Percentiles rank a stretch among this genome's conserved stretches.
Conservation (phyloP, 257 asterid species). For the Solanum piurae region DNA sequence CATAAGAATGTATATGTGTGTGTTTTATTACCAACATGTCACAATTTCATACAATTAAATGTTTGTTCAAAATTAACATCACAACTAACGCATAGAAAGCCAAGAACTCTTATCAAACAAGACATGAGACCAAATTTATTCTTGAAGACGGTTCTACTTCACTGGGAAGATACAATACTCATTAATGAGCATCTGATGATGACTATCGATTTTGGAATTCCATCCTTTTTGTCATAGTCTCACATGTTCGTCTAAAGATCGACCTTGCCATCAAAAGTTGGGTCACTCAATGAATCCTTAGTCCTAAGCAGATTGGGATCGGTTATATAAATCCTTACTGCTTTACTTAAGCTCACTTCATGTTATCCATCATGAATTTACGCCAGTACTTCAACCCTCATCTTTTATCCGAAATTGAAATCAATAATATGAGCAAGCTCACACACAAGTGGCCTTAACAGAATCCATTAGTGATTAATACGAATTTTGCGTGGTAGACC, state of each 20-base stretch:
- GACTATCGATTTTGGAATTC: neutral
- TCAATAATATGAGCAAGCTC: neutral
- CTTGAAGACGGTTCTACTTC: neutral
- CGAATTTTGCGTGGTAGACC: neutral
- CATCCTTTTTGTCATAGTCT: neutral
- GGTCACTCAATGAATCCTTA: neutral
- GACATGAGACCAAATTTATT: neutral
- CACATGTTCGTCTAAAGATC: neutral
- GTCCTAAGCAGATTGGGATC: neutral
- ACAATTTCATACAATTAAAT: neutral
- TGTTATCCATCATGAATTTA: neutral
- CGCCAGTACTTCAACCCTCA: neutral
- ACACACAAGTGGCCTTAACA: neutral
- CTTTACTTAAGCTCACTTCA: neutral
- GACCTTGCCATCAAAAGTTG: neutral
- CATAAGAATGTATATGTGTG: neutral
- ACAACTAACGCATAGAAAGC: neutral
- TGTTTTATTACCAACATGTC: neutral
- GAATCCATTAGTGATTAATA: neutral
- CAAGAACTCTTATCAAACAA: neutral
- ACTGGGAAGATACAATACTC: neutral
- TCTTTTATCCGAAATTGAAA: neutral
- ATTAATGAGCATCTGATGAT: neutral
- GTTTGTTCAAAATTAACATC: neutral
- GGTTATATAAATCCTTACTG: neutral